Base-by-base conservation (phyloP, 2,329 filamentous ascomycete genomes). In the Aspergillus vadensis region DNA sequence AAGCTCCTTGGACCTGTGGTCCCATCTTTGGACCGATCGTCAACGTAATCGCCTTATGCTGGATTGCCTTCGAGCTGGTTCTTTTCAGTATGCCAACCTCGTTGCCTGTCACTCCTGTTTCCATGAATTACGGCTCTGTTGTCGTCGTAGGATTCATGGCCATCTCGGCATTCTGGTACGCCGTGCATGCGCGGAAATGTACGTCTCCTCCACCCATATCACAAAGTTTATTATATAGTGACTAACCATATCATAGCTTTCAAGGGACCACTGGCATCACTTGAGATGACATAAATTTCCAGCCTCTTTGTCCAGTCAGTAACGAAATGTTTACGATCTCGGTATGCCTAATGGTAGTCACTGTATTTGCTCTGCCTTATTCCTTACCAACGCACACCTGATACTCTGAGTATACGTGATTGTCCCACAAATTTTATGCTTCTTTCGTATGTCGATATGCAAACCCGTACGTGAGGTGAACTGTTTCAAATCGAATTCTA, bases 81-180 rank as follows among this genome's bases (percentile, higher is more conserved):
- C 67, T 86, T 3, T 86, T 86, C 69, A 82, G 79, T 39, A 80
- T 78, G 72, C 85, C 85, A 1, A 81, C 78, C 14, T 80, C 80
- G 27, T 73, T 84, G 53, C 84, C 85, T 3, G 83, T 85, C 59
- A 84, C 79, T 1, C 76, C 76, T 1, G 80, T 75, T 1, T 81
- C 80, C 55, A 85, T 84, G 74, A 87, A 86, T 63, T 87, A 87
- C 67, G 83, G 84, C 2, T 79, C 78, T 44, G 84, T 86, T 0
- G 85, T 88, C 2, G 82, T 87, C 62, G 78, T 83, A 7, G 74
- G 81, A 48, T 86, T 88, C 62, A 79, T 79, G 57, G 75, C 76
- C 25, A 81, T 85, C 15, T 81, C 80, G 17, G 80, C 76, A 0
- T 64, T 77, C 6, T 86, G 82, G 82, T 86, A 85, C 69, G 65